A percentile compares a stretch with the other conserved stretches of the same genome.
phyloP scores from a whole-genome alignment of 768 basidiomycete genomes.

The Panaeolus papilionaceus region DNA sequence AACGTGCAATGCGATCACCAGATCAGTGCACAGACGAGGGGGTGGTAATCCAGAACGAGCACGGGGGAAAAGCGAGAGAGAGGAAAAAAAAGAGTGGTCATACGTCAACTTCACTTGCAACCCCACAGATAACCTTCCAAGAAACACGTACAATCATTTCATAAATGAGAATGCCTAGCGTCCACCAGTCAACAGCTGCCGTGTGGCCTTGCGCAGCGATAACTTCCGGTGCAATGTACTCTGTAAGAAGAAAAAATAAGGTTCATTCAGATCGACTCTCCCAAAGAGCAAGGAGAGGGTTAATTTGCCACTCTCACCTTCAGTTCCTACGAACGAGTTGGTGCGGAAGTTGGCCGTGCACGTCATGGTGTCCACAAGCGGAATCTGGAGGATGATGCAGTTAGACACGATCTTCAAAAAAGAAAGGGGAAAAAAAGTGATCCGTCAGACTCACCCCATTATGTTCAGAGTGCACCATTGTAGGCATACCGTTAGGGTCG shows the following conservation, averaged over 20 bases:
- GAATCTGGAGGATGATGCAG: conserved; percentile 57
- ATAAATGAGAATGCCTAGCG: conserved; percentile 96
- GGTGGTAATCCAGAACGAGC: background rate
- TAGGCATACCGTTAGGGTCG: conserved; percentile 85
- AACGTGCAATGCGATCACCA: conserved; percentile 21
- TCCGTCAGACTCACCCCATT: conserved; percentile 74
- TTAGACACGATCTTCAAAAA: conserved; percentile 23
- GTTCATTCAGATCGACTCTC: conserved; percentile 26
- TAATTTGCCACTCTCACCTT: conserved; percentile 63
- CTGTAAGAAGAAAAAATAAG: conserved; percentile 47
- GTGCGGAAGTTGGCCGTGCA: conserved; percentile 98
- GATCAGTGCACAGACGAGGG: conserved; percentile 9
- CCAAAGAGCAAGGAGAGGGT: conserved; percentile 17
- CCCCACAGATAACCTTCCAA: conserved; percentile 36
- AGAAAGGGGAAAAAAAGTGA: conserved; percentile 13
- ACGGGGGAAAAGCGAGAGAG: conserved; percentile 20
- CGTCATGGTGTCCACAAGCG: conserved; percentile 94
- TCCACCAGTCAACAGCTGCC: conserved; percentile 99
- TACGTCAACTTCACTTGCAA: conserved; percentile 41
- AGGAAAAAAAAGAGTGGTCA: conserved; percentile 30
- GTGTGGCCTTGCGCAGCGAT: conserved; percentile 97
- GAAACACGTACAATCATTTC: conserved; percentile 92
- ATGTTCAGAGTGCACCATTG: conserved; percentile 84
- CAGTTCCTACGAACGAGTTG: conserved; percentile 98
- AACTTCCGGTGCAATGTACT: conserved; percentile 99